Conservation (phyloP, 345 rosid species). For the Clarkia xantiana region DNA sequence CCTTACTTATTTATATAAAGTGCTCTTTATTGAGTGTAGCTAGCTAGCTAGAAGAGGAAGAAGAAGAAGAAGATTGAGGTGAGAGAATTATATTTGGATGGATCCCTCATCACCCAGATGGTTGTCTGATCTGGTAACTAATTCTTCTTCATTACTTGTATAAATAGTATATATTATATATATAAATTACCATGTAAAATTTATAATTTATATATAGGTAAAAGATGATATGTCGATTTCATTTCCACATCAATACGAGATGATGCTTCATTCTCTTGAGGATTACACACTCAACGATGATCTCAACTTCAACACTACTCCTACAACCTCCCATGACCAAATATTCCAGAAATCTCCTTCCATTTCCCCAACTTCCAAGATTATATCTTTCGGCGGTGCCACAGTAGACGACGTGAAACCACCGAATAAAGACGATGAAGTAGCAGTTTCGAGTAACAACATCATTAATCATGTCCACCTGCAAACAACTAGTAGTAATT, state of each 20-base stretch:
- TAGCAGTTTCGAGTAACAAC: background rate
- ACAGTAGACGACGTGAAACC: background rate
- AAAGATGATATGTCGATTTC: no score
- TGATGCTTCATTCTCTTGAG: background rate
- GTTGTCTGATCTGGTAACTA: conserved; percentile 4
- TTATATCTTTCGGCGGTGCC: conserved; percentile 24
- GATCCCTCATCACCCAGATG: conserved; percentile 1
- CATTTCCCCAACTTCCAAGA: conserved; percentile 20
- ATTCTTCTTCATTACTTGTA: background rate
- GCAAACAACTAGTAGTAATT: background rate
- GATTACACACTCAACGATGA: background rate
- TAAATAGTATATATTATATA: no score
- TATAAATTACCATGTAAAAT: no score
- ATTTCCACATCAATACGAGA: no score
- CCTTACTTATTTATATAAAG: no score
- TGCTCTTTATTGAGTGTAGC: no score
- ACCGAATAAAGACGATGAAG: background rate
- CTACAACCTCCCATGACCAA: conserved; percentile 1
- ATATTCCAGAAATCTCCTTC: conserved; percentile 9
- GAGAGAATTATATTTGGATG: background rate
- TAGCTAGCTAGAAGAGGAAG: background rate
- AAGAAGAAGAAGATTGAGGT: background rate
- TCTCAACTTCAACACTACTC: background rate
- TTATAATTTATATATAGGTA: no score
- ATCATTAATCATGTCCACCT: background rate